A percentile compares a stretch with the other conserved stretches of the same genome.
Evolutionary conservation across 768 basidiomycete species (phyloP).

Genomic region (Trametes villosa): DNA sequence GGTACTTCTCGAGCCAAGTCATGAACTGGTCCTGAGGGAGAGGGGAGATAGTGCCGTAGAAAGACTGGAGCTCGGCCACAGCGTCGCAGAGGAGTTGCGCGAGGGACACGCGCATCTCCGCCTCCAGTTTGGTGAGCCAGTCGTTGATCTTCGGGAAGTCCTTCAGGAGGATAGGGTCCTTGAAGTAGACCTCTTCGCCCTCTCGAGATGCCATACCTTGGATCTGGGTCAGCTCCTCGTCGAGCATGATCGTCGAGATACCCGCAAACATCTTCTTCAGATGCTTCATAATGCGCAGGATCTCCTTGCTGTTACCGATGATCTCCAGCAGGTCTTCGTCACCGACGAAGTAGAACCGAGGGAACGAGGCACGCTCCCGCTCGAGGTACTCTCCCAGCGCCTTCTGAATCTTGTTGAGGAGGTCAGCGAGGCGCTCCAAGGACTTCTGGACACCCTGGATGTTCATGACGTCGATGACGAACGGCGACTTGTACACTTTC

Average conservation of each 20-base stretch:
- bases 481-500: slow-evolving; percentile 99
- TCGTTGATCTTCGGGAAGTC: slow-evolving; percentile 99
- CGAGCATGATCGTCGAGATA: slow-evolving; percentile 84
- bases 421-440: slow-evolving; percentile 92
- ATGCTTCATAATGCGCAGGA: slow-evolving; percentile 97
- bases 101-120: slow-evolving; percentile 90
- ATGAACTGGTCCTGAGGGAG: slow-evolving; percentile 75
- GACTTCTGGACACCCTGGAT: slow-evolving; percentile 97
- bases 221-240: slow-evolving; percentile 87
- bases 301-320: slow-evolving; percentile 99
- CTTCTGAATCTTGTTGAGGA: slow-evolving; percentile 98
- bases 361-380: slow-evolving; percentile 96
- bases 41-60: slow-evolving; percentile 70
- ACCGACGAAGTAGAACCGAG: slow-evolving; percentile 99
- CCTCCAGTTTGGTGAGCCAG: slow-evolving; percentile 92
- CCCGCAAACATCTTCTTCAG: slow-evolving; percentile 99
- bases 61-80: slow-evolving; percentile 75
- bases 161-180: slow-evolving; percentile 81
- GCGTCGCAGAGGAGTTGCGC: slow-evolving; percentile 81
- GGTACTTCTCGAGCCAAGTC: slow-evolving; percentile 91
- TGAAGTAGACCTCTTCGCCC: slow-evolving; percentile 91
- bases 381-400: slow-evolving; percentile 99
- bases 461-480: slow-evolving; percentile 95
- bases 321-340: slow-evolving; percentile 99
- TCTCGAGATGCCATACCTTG: slow-evolving; percentile 95